These are phyloP conservation scores for Teunomyces gatunensis DNA, from an alignment of 805 yeast species.

Conservation along the genomic window DNA sequence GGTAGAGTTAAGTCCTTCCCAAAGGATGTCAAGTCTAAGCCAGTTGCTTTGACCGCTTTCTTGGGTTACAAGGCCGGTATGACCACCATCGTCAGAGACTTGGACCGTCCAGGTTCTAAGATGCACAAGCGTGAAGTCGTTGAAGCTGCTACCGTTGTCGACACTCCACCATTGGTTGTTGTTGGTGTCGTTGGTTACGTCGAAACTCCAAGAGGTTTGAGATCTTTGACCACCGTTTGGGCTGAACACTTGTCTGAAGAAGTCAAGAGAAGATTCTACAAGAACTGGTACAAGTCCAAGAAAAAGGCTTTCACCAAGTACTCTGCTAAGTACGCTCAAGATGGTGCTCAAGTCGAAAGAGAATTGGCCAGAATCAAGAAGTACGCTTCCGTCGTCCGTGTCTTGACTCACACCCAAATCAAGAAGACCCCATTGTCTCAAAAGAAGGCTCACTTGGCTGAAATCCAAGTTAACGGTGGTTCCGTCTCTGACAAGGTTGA, in stretches of 20 bases:
- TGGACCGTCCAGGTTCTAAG: conserved; percentile 99
- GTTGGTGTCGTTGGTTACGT: conserved; percentile 99
- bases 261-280: conserved; percentile 99
- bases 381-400: conserved; percentile 98
- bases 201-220: conserved; percentile 99
- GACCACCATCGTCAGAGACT: conserved; percentile 99
- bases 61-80: conserved; percentile 99
- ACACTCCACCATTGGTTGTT: conserved; percentile 98
- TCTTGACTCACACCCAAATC: conserved; percentile 98
- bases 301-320: conserved; percentile 99
- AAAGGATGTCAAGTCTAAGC: conserved; percentile 95
- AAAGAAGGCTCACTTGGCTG: conserved; percentile 99
- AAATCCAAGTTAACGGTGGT: conserved; percentile 99
- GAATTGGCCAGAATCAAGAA: conserved; percentile 98
- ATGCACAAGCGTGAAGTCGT: conserved; percentile 99
- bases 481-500: conserved; percentile 94
- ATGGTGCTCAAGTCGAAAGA: conserved; percentile 83
- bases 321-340: conserved; percentile 96
- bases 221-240: conserved; percentile 99
- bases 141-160: conserved; percentile 98
- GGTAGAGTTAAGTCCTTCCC: conserved; percentile 99
- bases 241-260: conserved; percentile 99
- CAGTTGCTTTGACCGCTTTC: conserved; percentile 98
- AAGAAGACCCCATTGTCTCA: conserved; percentile 98
- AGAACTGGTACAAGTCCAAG: conserved; percentile 99